These are phyloP conservation scores for Nasturtium officinale DNA, from an alignment of 345 rosid genomes.

Conservation along the genomic window DNA sequence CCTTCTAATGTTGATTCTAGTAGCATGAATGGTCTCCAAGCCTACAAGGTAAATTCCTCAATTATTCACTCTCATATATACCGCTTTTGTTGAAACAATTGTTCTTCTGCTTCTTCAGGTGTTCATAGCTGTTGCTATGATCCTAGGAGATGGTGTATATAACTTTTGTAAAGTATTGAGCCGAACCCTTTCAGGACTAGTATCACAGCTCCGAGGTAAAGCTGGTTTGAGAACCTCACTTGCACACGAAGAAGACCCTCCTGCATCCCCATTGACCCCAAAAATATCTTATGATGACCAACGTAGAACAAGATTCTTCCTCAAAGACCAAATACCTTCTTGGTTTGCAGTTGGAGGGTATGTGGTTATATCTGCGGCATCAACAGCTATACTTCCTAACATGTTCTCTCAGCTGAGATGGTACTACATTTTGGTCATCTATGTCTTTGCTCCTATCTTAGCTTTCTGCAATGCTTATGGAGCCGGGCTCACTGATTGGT, in stretches of 20 bases:
- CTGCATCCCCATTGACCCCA: slow-evolving; percentile 36
- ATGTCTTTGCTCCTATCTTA: slow-evolving; percentile 68
- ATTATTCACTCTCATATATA: neutral
- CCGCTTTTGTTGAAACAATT: neutral
- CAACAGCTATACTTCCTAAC: slow-evolving; percentile 59
- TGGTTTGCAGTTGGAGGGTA: slow-evolving; percentile 66
- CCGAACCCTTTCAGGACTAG: slow-evolving; percentile 51
- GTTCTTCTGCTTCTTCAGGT: slow-evolving; percentile 42
- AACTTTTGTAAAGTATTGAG: slow-evolving; percentile 62
- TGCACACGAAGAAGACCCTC: slow-evolving; percentile 33
- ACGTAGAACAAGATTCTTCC: slow-evolving; percentile 58
- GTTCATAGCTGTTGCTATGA: slow-evolving; percentile 82
- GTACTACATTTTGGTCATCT: slow-evolving; percentile 74
- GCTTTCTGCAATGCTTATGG: slow-evolving; percentile 95
- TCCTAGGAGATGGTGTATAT: slow-evolving; percentile 88
- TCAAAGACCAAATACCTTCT: slow-evolving; percentile 70
- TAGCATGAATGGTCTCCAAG: slow-evolving; percentile 83
- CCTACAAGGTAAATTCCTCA: slow-evolving; percentile 57
- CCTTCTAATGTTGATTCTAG: slow-evolving; percentile 44
- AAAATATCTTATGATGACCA: slow-evolving; percentile 51
- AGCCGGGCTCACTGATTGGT: slow-evolving; percentile 88
- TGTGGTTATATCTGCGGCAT: slow-evolving; percentile 52
- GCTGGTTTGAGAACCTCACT: slow-evolving; percentile 18
- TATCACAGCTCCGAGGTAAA: slow-evolving; percentile 14
- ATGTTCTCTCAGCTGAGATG: slow-evolving; percentile 74